Evolutionary conservation across 495 filamentous ascomycete genomes (phyloP), one percentile per base, ranked within the genome.

Genomic region (Penicillium dipodomyicola): DNA sequence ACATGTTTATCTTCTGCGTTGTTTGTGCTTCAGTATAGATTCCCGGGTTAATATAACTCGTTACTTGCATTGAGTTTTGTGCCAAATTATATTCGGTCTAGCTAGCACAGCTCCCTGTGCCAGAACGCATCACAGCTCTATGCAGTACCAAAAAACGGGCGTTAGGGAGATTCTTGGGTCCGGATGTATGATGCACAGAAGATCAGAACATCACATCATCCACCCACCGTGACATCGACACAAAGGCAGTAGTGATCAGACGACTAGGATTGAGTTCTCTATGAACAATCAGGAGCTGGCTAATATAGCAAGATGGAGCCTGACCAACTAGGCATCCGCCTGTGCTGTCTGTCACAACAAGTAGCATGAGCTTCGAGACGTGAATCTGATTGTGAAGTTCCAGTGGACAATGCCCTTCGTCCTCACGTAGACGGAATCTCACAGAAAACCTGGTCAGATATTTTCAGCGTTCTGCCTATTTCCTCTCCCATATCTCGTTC

Each of bases 21-120:
- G 8, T 12, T 52, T 41, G n/a, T 25, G 15, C 19, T 52, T 52
- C 22, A 5, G 49, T 41, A 52, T 52, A 52, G 49, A 52, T 52
- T 51, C 37, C 49, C 49, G 23, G 33, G 49, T 52, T 2, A 17
- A 30, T 19, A 17, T 32, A 32, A 12, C 32, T 29, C 11, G 22
- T 48, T 48, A 20, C n/a, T 30, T 48, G 1, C 32, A 48, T 32
- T 20, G 27, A 32, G 29, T 32, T 30, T 17, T 32, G 10, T 19
- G 8, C 17, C 10, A 7, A 32, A 29, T 17, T 1, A 20, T 6
- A 20, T 48, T 32, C 4, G 3, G 1, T 19, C n/a, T 7, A n/a
- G 2, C 23, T 29, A 15, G 1, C 23, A n/a, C 12, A 45, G 2
- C 17, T 45, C 7, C 25, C 22, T 15, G 5, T 29, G 2, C 19